These are phyloP conservation scores for Pascua sp. DNA, from an alignment of 1,284 basidiomycete genomes.

Conservation along the genomic window DNA sequence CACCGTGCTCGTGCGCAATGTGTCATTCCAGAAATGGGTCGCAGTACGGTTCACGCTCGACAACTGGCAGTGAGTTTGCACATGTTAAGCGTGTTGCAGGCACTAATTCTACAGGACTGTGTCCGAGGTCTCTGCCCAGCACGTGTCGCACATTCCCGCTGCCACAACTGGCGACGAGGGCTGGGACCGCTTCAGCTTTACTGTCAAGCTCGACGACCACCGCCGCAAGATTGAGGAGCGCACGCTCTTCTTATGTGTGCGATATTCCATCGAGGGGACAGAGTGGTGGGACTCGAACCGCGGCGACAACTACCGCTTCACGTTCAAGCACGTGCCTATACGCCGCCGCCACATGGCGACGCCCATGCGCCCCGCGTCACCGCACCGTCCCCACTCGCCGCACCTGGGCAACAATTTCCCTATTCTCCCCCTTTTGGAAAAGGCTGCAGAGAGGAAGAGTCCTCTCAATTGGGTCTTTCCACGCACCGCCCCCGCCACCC, in stretches of 20 bases:
- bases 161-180: conserved; percentile 46
- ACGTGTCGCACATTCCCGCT: conserved; percentile 48
- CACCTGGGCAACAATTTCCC: conserved; percentile 19
- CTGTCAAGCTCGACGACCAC: conserved; percentile 71
- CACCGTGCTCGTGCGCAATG: conserved; percentile 53
- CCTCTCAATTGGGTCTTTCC: conserved; percentile 40
- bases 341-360: conserved; percentile 2
- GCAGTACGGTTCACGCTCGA: conserved; percentile 57
- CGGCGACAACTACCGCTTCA: conserved; percentile 51
- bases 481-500: conserved; percentile 2
- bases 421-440: too few relatives aligned
- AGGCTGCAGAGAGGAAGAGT: conserved; percentile 4
- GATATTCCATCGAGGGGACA: conserved; percentile 54
- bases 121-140: conserved; percentile 52
- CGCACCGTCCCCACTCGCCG: conserved; percentile 16
- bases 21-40: conserved; percentile 57
- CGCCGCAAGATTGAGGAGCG: conserved; percentile 62
- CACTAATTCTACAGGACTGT: conserved; percentile 44
- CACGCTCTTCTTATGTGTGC: conserved; percentile 63
- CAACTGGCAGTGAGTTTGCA: conserved; percentile 53
- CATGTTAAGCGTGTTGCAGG: neutral
- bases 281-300: conserved; percentile 55
- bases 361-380: conserved; percentile 9
- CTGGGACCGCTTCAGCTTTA: conserved; percentile 53
- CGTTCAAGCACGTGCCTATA: conserved; percentile 46